Base-by-base conservation (phyloP, 352 stramenopile species). In the Thalassiosira sp. region DNA sequence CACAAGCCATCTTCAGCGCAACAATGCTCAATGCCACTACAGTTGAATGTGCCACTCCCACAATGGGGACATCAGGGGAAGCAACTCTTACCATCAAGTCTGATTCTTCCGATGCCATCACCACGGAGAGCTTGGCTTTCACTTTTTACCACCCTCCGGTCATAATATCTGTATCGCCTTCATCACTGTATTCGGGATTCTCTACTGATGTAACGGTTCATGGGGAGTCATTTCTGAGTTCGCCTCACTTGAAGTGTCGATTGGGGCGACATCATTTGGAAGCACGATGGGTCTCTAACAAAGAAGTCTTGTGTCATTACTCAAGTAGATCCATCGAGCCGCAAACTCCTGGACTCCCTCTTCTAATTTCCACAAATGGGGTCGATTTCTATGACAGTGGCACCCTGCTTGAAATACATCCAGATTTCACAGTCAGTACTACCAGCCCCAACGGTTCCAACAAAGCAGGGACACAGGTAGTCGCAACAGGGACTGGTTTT, bases 401-500 rank as follows among this genome's bases (percentile, higher is more conserved):
- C 20, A 48, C 75, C n/a, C 15, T 46, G 2, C 56, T 84, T 1
- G 28, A 42, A 0, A 16, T 76, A 18, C 27, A 67, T 58, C 62
- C 54, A 57, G 62, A 76, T 52, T 56, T 78, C 42, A 62, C 57
- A 16, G 22, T 76, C 27, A 57, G 13, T 48, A 57, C 53, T 5
- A 79, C 82, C 18, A 31, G 54, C 40, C 76, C 76, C 11, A 63
- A 16, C 15, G 76, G 72, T 5, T 65, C 71, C 7, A 56, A 59
- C 31, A 66, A 49, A 42, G 77, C 52, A 57, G 46, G 58, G 59
- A 72, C 61, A 43, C 52, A 25, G 54, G 48, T 65, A 33, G 5
- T 37, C 25, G 56, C 81, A 35, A 72, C 27, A 37, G 76, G 76
- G 27, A 81, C 53, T 25, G 52, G 64, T 0, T 85, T 85, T 69